Evolutionary conservation across 108 stramenopile genomes (phyloP).

Genomic region (Cyclotella baltica): DNA sequence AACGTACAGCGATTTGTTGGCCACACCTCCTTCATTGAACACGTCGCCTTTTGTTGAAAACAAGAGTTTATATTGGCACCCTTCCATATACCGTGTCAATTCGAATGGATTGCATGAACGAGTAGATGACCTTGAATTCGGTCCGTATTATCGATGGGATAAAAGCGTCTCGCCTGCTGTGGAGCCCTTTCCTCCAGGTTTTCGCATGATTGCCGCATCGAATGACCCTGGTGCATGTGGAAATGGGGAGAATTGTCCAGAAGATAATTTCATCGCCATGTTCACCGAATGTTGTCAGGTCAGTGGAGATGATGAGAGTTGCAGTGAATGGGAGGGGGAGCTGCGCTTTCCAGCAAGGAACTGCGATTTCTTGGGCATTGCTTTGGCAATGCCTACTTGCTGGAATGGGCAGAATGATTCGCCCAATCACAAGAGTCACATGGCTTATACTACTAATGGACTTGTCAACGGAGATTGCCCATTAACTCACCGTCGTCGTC

Average conservation of each 20-base stretch:
- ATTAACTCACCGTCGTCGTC: conserved; percentile 10
- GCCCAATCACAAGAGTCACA: background rate
- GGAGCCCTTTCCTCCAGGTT: conserved; percentile 38
- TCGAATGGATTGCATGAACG: background rate
- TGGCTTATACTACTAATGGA: conserved; percentile 40
- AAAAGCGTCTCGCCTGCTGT: conserved; percentile 14
- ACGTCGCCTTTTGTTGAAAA: conserved; percentile 27
- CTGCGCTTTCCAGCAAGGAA: conserved; percentile 10
- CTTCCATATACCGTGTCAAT: conserved; percentile 15
- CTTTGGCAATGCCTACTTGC: conserved; percentile 43
- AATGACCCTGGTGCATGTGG: conserved; percentile 16
- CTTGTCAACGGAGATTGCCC: conserved; percentile 40
- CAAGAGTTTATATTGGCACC: conserved; percentile 28
- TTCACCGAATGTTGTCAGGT: conserved; percentile 41
- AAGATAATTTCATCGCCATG: conserved; percentile 16
- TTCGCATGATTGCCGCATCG: conserved; percentile 40
- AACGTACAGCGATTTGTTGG: conserved; percentile 14
- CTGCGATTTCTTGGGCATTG: conserved; percentile 9
- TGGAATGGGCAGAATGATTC: conserved; percentile 13
- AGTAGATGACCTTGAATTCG: conserved; percentile 14
- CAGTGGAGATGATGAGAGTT: conserved; percentile 12
- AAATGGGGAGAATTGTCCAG: conserved; percentile 8
- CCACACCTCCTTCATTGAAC: conserved; percentile 2
- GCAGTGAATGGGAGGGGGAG: conserved; percentile 17
- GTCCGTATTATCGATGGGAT: conserved; percentile 48